Evolutionary conservation across 2,329 filamentous ascomycete genomes (phyloP), one percentile per base, ranked within the genome.

Genomic region (Sordariomycetes sp.): DNA sequence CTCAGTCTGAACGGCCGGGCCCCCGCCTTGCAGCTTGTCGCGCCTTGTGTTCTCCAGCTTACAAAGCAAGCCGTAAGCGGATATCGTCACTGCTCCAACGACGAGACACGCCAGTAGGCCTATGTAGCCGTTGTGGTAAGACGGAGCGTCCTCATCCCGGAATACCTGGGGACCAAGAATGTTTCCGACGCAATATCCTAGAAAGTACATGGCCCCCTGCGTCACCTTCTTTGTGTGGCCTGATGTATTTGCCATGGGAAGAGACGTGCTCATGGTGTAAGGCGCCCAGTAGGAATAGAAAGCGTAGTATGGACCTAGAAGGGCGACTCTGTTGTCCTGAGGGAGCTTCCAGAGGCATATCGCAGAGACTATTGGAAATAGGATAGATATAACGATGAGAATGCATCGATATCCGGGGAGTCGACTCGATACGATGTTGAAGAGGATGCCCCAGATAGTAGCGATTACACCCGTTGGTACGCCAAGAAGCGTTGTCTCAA

Each of bases 111-210:
- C 71, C 2, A 81, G 63, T 17, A 76, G 75, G 8, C 78, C 65
- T 58, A 74, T 78, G 55, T 75, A 79, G 1, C 78, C 79, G 0
- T 78, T 80, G 34, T 68, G 66, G 34, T 81, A 82, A 0, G 71
- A 62, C 0, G 76, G 76, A 0, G 74, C 67, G 60, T 79, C 76
- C 0, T 62, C 55, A 0, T 67, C 68, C 2, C 77, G 59, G 61
- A 77, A 78, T 0, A 74, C 74, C 52, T 76, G 72, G 2, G 72
- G 73, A 1, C 73, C 72, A 56, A 75, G 72, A 56, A 77, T 70
- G 57, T 76, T 77, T n/a, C 74, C 74, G 2, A 68, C 62, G 25
- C 72, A 76, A 54, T 74, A 74, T 0, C 72, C 73, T 0, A 74
- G 60, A 57, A 77, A 77, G 0, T 76, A 74, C 36, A 77, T 66